A percentile compares a stretch with the other conserved stretches of the same genome.
These are phyloP conservation scores for Dunaliella primolecta DNA, from an alignment of 139 green algal species.

Conservation along the genomic window DNA sequence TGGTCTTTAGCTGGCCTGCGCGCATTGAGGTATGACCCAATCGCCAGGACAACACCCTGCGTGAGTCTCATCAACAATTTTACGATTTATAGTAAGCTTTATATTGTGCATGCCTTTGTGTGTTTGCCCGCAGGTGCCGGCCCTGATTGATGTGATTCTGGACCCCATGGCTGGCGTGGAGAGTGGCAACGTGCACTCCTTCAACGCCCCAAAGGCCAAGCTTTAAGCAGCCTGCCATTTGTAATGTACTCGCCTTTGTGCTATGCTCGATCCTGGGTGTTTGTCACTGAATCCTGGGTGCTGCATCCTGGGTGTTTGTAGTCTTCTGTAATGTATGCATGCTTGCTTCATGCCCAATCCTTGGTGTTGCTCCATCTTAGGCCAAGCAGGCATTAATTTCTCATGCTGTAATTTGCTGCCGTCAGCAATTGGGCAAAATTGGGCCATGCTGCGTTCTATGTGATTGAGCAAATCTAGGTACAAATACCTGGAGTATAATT, in stretches of 20 bases:
- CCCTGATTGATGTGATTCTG: constrained; percentile 61
- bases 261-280: no score
- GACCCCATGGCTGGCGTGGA: constrained; percentile 74
- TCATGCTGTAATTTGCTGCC: background rate
- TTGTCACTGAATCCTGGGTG: background rate
- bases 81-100: no score
- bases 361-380: background rate
- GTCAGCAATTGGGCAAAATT: no score
- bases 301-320: background rate
- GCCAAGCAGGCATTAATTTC: background rate
- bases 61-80: no score
- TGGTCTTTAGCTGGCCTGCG: no score
- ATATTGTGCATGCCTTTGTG: no score
- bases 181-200: constrained; percentile 66
- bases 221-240: constrained; percentile 29
- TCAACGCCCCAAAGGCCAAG: constrained; percentile 58
- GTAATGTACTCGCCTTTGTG: background rate
- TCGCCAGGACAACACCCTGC: no score
- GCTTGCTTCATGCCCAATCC: background rate
- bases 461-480: no score
- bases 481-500: no score
- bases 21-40: no score
- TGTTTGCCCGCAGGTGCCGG: constrained; percentile 30
- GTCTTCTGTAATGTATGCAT: background rate
- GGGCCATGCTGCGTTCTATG: no score